Conservation (phyloP, 805 yeast species). For the Kazachstania bromeliacearum region DNA sequence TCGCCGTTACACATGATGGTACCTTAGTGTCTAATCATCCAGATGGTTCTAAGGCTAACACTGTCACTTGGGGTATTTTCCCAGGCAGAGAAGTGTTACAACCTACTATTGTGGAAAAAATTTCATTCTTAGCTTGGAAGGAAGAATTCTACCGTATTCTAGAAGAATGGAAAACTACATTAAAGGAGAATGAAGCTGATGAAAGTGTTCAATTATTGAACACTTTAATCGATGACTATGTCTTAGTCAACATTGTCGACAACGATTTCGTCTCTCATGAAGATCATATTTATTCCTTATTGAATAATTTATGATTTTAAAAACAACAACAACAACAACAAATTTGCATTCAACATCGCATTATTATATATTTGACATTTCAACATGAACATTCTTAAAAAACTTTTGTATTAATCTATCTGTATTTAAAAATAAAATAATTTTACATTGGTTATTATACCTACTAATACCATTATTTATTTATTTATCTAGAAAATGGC, state of each 20-base stretch:
- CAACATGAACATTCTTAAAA: conserved; percentile 8
- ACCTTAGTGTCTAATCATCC: conserved; percentile 58
- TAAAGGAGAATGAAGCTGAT: conserved; percentile 31
- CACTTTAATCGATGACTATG: conserved; percentile 43
- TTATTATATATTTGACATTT: conserved; percentile 7
- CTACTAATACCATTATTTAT: background rate
- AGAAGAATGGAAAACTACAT: conserved; percentile 64
- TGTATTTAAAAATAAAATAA: background rate
- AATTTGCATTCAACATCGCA: conserved; percentile 10
- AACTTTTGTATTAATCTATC: background rate
- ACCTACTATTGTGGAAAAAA: conserved; percentile 90
- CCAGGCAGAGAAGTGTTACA: conserved; percentile 92
- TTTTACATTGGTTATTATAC: background rate
- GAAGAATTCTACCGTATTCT: conserved; percentile 85
- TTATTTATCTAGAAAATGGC: conserved; percentile 39
- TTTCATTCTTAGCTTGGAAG: conserved; percentile 92
- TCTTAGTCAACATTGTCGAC: conserved; percentile 81
- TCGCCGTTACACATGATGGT: conserved; percentile 56
- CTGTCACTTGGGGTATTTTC: conserved; percentile 97
- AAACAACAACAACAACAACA: background rate
- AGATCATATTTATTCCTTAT: conserved; percentile 46
- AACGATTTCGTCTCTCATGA: conserved; percentile 59
- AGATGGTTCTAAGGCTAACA: conserved; percentile 67
- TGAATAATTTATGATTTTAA: conserved; percentile 19
- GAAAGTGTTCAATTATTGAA: conserved; percentile 20